Conservation (phyloP, 73 alveolate genomes). For the Blepharisma stoltei region DNA sequence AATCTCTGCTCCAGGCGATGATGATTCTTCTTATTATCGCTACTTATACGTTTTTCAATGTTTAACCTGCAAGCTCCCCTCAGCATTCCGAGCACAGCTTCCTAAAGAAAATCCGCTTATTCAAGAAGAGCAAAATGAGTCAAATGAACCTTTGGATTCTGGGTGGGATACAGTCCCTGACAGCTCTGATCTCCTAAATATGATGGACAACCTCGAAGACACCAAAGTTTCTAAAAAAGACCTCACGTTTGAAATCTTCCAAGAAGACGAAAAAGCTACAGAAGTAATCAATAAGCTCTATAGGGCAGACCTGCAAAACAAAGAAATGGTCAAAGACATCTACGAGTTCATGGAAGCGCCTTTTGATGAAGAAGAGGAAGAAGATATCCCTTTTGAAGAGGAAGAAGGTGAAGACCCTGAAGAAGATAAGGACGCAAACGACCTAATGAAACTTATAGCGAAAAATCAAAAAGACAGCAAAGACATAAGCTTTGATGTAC, state of each 20-base stretch:
- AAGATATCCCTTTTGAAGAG: neutral
- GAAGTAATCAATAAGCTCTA: slow-evolving; percentile 16
- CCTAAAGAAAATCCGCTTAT: neutral
- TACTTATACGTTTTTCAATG: slow-evolving; percentile 21
- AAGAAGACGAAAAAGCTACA: slow-evolving; percentile 18
- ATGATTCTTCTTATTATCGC: neutral
- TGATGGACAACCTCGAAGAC: neutral
- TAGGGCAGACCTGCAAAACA: neutral
- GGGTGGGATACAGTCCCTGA: slow-evolving; percentile 8
- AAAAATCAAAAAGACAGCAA: neutral
- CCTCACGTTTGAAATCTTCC: slow-evolving; percentile 4
- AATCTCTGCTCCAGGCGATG: slow-evolving; percentile 23
- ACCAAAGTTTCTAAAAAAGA: neutral
- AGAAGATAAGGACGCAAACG: neutral
- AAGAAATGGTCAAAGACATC: neutral
- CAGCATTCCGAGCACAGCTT: neutral
- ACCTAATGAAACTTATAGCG: no score
- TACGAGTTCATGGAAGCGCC: slow-evolving; percentile 14
- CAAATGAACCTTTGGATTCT: neutral
- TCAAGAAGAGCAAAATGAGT: neutral
- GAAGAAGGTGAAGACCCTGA: neutral
- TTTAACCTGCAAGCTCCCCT: neutral
- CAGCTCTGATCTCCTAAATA: neutral
- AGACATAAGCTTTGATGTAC: neutral
- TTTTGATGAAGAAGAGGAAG: slow-evolving; percentile 15